Percentiles rank a stretch among this genome's conserved stretches.
phyloP scores from a whole-genome alignment of 2,329 filamentous ascomycete species.

The Talaromyces pinophilus region DNA sequence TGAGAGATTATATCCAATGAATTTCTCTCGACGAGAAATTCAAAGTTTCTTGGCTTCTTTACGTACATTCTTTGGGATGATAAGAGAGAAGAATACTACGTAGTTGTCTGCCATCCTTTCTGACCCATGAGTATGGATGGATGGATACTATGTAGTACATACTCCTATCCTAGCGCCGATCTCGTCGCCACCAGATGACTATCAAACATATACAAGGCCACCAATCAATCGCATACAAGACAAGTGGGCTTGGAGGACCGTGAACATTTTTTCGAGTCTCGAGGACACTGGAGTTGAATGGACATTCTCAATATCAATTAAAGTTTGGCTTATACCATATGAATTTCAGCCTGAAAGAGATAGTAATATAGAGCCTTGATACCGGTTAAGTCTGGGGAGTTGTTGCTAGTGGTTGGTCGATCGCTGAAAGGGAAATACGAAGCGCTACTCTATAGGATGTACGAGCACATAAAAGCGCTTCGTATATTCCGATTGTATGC shows the following conservation, averaged over 20 bases:
- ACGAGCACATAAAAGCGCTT: not conserved
- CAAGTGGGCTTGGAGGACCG: not conserved
- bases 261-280: not conserved
- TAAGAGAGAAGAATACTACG: not conserved
- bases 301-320: not conserved
- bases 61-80: not conserved
- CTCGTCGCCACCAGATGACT: slow-evolving; percentile 12
- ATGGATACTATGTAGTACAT: not conserved
- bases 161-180: slow-evolving; percentile 11
- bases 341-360: not conserved
- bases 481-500: not conserved
- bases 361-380: not conserved
- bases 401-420: not conserved
- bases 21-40: too few relatives aligned
- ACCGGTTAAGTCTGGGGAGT: not conserved
- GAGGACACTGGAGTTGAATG: not conserved
- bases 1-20: not conserved
- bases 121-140: slow-evolving; percentile 2
- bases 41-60: slow-evolving; percentile 1
- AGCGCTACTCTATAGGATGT: not conserved
- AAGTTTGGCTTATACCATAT: not conserved
- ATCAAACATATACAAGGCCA: slow-evolving; percentile 6
- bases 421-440: not conserved
- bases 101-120: not conserved
- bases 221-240: slow-evolving; percentile 1